phyloP scores from a whole-genome alignment of 306 rosid species.

The Castanea mollissima region DNA sequence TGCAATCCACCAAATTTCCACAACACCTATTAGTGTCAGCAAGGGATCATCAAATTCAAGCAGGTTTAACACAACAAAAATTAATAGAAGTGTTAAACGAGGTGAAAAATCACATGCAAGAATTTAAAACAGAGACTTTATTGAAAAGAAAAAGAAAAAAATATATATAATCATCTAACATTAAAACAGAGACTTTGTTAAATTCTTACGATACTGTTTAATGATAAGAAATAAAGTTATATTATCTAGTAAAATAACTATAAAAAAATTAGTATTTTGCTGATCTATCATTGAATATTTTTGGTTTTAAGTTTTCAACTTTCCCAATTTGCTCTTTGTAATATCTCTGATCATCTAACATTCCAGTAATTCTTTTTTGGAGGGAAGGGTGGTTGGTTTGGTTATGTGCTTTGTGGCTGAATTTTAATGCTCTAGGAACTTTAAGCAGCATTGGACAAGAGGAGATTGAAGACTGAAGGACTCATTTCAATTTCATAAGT shows the following conservation, averaged over 20 bases:
- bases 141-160: too few relatives aligned
- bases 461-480: slow-evolving; percentile 26
- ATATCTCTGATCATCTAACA: too few relatives aligned
- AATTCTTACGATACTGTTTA: too few relatives aligned
- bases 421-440: slow-evolving; percentile 20
- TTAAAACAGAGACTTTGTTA: too few relatives aligned
- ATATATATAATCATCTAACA: too few relatives aligned
- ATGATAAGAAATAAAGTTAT: too few relatives aligned
- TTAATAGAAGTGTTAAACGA: not conserved
- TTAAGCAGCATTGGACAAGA: slow-evolving; percentile 18
- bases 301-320: not conserved
- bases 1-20: slow-evolving; percentile 30
- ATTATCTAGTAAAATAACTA: not conserved
- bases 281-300: not conserved
- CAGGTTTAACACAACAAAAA: slow-evolving; percentile 1
- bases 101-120: not conserved
- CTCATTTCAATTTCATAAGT: slow-evolving; percentile 34
- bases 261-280: not conserved
- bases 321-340: not conserved
- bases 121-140: not conserved
- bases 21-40: not conserved
- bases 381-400: not conserved
- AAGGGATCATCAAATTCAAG: not conserved
- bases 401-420: slow-evolving; percentile 7
- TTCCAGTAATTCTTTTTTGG: too few relatives aligned